Conservation (phyloP, 805 yeast species). For the Kregervanrija fluxuum region DNA sequence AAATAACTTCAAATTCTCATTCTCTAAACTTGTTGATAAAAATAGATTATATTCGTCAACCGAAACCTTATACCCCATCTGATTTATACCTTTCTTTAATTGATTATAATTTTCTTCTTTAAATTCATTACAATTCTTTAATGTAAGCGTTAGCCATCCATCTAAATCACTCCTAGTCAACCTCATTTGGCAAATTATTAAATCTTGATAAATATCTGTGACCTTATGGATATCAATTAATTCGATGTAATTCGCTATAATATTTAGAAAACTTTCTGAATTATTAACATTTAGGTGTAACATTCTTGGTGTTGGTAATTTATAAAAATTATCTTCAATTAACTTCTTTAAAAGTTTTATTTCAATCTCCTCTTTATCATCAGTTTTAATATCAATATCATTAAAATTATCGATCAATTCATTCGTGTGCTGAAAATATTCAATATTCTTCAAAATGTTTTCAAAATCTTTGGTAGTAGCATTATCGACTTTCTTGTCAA, state of each 20-base stretch:
- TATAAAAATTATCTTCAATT: constrained; percentile 8
- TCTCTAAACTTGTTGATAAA: constrained; percentile 6
- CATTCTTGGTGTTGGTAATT: constrained; percentile 16
- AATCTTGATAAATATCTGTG: constrained; percentile 14
- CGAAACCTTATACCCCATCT: constrained; percentile 9
- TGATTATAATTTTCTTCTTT: constrained; percentile 8
- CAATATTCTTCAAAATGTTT: too few species aligned
- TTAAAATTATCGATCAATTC: too few species aligned
- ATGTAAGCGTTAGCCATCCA: constrained; percentile 10
- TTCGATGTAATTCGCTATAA: constrained; percentile 8
- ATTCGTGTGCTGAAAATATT: too few species aligned
- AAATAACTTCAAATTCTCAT: constrained; percentile 11
- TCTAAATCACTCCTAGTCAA: constrained; percentile 15
- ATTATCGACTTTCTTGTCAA: too few species aligned
- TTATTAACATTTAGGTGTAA: constrained; percentile 13
- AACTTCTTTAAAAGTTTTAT: too few species aligned
- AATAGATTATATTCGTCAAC: constrained; percentile 3
- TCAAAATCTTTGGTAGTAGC: too few species aligned
- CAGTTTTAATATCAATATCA: too few species aligned
- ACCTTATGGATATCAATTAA: constrained; percentile 8
- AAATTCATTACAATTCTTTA: constrained; percentile 8
- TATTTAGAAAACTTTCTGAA: constrained; percentile 15
- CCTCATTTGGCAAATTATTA: constrained; percentile 13
- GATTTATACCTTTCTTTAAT: constrained; percentile 5
- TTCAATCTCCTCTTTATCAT: too few species aligned